Percentiles rank a stretch among this genome's conserved stretches.
Evolutionary conservation across 2,329 filamentous ascomycete genomes (phyloP).

Genomic region (Macrophomina pseudophaseolina): DNA sequence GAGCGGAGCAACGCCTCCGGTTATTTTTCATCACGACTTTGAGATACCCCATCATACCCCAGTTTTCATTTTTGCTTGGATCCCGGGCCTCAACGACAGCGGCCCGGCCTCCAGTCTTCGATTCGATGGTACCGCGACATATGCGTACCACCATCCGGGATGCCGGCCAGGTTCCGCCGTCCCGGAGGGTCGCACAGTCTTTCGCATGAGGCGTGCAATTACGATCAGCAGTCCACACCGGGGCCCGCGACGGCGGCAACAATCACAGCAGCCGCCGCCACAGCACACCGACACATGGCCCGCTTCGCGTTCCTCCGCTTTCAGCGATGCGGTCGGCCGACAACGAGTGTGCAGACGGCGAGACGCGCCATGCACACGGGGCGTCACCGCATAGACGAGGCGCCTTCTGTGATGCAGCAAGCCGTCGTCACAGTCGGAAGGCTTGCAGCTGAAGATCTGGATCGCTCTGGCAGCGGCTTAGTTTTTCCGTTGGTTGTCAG

Average conservation of each 20-base stretch:
- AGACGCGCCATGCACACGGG: slow-evolving; percentile 25
- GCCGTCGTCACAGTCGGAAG: slow-evolving; percentile 27
- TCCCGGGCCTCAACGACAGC: too few species aligned
- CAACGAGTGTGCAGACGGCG: background rate
- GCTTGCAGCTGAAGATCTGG: slow-evolving; percentile 19
- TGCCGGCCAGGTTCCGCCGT: background rate
- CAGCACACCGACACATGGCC: slow-evolving; percentile 13
- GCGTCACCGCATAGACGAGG: slow-evolving; percentile 30
- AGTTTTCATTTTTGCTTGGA: slow-evolving; percentile 13
- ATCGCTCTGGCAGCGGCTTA: slow-evolving; percentile 2
- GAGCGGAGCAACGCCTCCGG: slow-evolving; percentile 2
- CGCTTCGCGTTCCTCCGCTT: background rate
- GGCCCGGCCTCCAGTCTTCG: too few species aligned
- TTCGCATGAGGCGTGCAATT: slow-evolving; percentile 17
- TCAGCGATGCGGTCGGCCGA: background rate
- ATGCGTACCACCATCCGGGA: slow-evolving; percentile 7
- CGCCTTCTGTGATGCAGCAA: slow-evolving; percentile 24
- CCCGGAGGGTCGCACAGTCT: slow-evolving; percentile 5
- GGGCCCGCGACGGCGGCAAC: slow-evolving; percentile 1
- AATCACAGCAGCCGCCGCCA: background rate
- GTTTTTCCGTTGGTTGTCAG: slow-evolving; percentile 7
- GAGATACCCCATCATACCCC: slow-evolving; percentile 13
- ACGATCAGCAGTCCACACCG: background rate
- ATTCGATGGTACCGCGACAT: background rate
- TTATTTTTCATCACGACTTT: slow-evolving; percentile 4